These are phyloP conservation scores for Luffa aegyptiaca DNA, from an alignment of 306 rosid species.

Conservation along the genomic window DNA sequence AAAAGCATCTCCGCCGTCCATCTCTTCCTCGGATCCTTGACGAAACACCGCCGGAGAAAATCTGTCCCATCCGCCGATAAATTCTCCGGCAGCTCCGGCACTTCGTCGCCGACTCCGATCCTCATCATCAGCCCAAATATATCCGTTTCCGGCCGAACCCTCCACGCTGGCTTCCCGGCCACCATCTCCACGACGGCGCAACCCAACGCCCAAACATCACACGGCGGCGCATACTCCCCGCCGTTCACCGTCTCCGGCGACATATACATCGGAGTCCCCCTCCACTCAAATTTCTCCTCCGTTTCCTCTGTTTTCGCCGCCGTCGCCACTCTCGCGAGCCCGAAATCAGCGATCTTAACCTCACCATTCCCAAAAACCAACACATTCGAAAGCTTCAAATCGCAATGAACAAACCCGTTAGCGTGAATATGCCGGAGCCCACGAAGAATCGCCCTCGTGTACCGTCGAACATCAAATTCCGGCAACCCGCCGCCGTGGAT, in stretches of 20 bases:
- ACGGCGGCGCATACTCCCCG: slow-evolving; percentile 40
- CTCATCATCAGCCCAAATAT: slow-evolving; percentile 37
- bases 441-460: slow-evolving; percentile 31
- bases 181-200: slow-evolving; percentile 68
- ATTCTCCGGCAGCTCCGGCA: slow-evolving; percentile 42
- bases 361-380: slow-evolving; percentile 41
- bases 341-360: slow-evolving; percentile 67
- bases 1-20: slow-evolving; percentile 81
- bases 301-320: slow-evolving; percentile 3
- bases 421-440: slow-evolving; percentile 44
- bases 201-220: slow-evolving; percentile 77
- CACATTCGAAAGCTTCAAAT: slow-evolving; percentile 59
- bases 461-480: slow-evolving; percentile 28
- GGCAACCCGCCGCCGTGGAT: slow-evolving; percentile 31
- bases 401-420: slow-evolving; percentile 71
- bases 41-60: slow-evolving; percentile 47
- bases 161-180: slow-evolving; percentile 57
- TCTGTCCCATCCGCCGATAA: slow-evolving; percentile 49
- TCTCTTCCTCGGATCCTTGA: slow-evolving; percentile 48
- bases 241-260: slow-evolving; percentile 68
- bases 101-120: slow-evolving; percentile 50
- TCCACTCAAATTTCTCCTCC: slow-evolving; percentile 13
- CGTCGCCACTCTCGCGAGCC: slow-evolving; percentile 38
- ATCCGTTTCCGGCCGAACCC: slow-evolving; percentile 14
- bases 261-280: slow-evolving; percentile 76